Percentiles rank a stretch among this genome's conserved stretches.
Evolutionary conservation across 2,329 filamentous ascomycete genomes (phyloP).

Genomic region (Aureobasidium mangrovei): DNA sequence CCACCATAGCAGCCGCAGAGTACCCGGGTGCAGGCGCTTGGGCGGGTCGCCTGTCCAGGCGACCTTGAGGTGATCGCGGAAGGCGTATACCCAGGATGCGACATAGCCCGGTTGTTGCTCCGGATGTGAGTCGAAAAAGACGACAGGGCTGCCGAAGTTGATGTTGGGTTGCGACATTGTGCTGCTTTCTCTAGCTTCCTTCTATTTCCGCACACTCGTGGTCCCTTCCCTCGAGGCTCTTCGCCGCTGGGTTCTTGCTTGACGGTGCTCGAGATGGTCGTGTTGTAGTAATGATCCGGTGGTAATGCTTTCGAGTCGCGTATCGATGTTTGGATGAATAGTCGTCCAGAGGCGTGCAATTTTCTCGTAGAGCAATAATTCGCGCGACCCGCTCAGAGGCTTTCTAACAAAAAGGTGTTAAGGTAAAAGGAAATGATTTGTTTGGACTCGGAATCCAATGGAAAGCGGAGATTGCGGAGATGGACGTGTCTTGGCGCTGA

Average conservation of each 20-base stretch:
- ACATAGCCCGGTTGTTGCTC: slow-evolving; percentile 15
- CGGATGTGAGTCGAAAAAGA: slow-evolving; percentile 18
- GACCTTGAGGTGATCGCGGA: slow-evolving; percentile 15
- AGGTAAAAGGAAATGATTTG: slow-evolving; percentile 12
- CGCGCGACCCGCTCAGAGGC: neutral
- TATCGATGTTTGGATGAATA: no score
- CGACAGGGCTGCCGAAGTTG: slow-evolving; percentile 14
- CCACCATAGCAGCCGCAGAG: slow-evolving; percentile 15
- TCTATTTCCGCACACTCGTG: neutral
- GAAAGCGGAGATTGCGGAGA: slow-evolving; percentile 12
- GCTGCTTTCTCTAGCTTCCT: neutral
- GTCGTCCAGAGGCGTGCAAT: neutral
- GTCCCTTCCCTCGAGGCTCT: neutral
- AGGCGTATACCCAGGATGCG: slow-evolving; percentile 7
- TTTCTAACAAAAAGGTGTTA: neutral
- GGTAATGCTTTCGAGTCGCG: no score
- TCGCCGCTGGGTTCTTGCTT: no score
- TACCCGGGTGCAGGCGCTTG: slow-evolving; percentile 13
- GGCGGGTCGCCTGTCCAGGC: slow-evolving; percentile 16
- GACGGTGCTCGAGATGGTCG: no score
- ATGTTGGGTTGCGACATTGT: slow-evolving; percentile 8
- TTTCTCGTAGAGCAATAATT: neutral
- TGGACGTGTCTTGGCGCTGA: neutral
- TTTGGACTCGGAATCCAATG: slow-evolving; percentile 10
- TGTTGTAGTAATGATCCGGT: no score